Evolutionary conservation across 768 basidiomycete species (phyloP).

Genomic region (Xerocomus spinulosus): DNA sequence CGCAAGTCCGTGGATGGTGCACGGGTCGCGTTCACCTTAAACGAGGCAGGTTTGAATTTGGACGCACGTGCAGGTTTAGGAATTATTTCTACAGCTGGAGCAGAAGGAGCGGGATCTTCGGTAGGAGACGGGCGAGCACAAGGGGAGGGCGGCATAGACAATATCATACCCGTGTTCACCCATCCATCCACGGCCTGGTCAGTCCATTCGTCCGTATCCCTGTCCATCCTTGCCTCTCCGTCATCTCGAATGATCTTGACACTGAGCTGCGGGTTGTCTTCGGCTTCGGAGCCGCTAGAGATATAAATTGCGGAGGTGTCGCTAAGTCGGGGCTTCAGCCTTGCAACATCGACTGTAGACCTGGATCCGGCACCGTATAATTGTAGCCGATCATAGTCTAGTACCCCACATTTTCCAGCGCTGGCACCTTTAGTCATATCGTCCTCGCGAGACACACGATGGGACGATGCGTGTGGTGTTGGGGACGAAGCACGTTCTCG

Average conservation of each 20-base stretch:
- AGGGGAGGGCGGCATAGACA: slow-evolving; percentile 22
- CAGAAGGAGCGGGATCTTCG: background rate
- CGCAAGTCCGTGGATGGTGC: background rate
- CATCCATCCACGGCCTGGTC: background rate
- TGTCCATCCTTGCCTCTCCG: background rate
- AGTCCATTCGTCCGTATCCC: background rate
- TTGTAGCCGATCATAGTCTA: background rate
- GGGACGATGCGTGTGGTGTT: background rate
- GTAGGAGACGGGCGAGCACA: background rate
- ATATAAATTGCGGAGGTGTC: slow-evolving; percentile 21
- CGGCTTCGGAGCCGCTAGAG: slow-evolving; percentile 28
- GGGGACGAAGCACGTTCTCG: slow-evolving; percentile 12
- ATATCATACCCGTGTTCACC: slow-evolving; percentile 25
- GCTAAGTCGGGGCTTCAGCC: slow-evolving; percentile 6
- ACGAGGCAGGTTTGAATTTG: slow-evolving; percentile 19
- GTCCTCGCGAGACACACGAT: background rate
- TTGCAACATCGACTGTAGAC: background rate
- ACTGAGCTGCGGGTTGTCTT: background rate
- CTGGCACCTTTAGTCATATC: background rate
- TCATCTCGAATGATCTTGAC: background rate
- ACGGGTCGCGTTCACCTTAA: background rate
- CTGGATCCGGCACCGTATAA: background rate
- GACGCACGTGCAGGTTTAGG: slow-evolving; percentile 5
- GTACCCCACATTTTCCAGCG: background rate
- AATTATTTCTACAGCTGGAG: background rate